These are phyloP conservation scores for Leucocoprinus birnbaumii DNA, from an alignment of 768 basidiomycete genomes.

Conservation along the genomic window DNA sequence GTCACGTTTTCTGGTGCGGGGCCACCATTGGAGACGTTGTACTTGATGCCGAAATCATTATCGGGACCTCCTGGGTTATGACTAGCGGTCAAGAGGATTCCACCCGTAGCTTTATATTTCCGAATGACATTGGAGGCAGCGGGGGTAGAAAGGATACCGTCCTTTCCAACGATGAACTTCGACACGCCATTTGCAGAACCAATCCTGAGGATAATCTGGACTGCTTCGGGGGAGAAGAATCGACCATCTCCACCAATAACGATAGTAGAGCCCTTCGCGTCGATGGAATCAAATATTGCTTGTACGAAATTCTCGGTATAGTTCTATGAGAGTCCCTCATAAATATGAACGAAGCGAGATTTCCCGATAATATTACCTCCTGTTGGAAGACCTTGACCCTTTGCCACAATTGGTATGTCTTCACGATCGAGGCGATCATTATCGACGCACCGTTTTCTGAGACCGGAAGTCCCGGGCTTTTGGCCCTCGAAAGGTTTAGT, in stretches of 20 bases:
- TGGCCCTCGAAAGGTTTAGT: constrained; percentile 92
- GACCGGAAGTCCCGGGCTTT: constrained; percentile 97
- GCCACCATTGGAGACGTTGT: constrained; percentile 96
- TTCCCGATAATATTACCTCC: constrained; percentile 50
- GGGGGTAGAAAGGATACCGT: constrained; percentile 93
- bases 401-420: constrained; percentile 21
- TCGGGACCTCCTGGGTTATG: constrained; percentile 99
- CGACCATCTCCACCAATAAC: constrained; percentile 98
- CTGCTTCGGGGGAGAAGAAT: constrained; percentile 81
- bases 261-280: constrained; percentile 73
- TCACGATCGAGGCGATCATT: constrained; percentile 6
- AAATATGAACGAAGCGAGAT: neutral
- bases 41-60: constrained; percentile 99
- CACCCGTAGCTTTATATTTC: constrained; percentile 94
- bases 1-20: constrained; percentile 96
- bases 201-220: constrained; percentile 91
- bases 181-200: constrained; percentile 91
- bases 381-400: constrained; percentile 99
- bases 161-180: constrained; percentile 90
- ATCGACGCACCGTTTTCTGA: constrained; percentile 79
- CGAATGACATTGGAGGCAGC: constrained; percentile 96
- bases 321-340: constrained; percentile 47
- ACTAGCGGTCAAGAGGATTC: constrained; percentile 93
- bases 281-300: constrained; percentile 89
- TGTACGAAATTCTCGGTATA: constrained; percentile 99